Percentiles rank a stretch among this genome's conserved stretches.
phyloP scores from a whole-genome alignment of 75 land plant genomes.

The Picea sitchensis region DNA sequence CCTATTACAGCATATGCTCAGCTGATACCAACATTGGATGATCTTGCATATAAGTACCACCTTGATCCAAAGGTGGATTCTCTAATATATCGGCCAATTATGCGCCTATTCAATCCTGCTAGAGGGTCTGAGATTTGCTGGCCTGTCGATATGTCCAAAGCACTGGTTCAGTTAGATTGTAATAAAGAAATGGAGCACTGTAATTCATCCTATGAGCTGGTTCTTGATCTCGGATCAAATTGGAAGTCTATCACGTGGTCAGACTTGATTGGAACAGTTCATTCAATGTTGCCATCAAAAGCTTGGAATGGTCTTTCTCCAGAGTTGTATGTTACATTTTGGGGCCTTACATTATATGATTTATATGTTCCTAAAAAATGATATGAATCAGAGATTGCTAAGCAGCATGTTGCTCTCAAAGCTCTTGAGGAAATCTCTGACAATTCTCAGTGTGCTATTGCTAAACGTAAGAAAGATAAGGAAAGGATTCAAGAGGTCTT shows the following conservation, averaged over 20 bases:
- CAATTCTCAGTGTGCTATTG: constrained; percentile 83
- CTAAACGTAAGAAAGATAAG: constrained; percentile 95
- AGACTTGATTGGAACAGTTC: constrained; percentile 39
- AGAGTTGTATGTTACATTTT: constrained; percentile 80
- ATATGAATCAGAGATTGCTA: constrained; percentile 87
- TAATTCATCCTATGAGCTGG: constrained; percentile 22
- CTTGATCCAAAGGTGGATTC: constrained; percentile 90
- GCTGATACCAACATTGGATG: constrained; percentile 81
- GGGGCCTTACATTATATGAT: constrained; percentile 96
- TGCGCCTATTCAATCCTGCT: constrained; percentile 78
- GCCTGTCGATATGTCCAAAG: constrained; percentile 64
- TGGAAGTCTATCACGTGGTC: constrained; percentile 76
- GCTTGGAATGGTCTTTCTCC: constrained; percentile 97
- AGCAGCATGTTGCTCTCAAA: constrained; percentile 86
- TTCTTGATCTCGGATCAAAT: constrained; percentile 64
- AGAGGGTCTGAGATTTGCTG: constrained; percentile 52
- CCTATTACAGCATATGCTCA: constrained; percentile 77
- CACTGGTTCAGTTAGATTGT: constrained; percentile 7
- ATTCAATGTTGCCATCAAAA: constrained; percentile 69
- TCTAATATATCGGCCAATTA: background rate
- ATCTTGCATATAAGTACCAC: constrained; percentile 81
- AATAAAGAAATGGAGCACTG: constrained; percentile 13
- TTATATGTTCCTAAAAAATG: constrained; percentile 84
- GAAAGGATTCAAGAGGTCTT: constrained; percentile 91
- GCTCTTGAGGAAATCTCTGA: constrained; percentile 89